Evolutionary conservation across 2,329 filamentous ascomycete species (phyloP).

Genomic region (Ophiocordyceps camponoti-rufipedis): DNA sequence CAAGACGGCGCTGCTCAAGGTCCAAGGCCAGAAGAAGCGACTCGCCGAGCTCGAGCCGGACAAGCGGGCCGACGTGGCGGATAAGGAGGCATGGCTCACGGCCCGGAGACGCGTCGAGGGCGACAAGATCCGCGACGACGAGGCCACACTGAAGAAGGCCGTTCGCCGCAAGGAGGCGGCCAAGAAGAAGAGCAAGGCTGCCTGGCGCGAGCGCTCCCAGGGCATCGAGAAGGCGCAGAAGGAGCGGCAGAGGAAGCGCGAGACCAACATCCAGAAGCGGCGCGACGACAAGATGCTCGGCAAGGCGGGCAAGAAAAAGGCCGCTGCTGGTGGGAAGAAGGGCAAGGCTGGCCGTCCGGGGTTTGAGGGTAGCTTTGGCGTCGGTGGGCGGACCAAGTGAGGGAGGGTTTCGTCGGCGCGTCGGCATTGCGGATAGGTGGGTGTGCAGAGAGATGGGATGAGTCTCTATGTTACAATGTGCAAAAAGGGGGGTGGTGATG

Average conservation of each 20-base stretch:
- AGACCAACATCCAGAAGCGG: slow-evolving; percentile 58
- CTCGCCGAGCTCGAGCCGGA: slow-evolving; percentile 56
- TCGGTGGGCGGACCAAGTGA: slow-evolving; percentile 30
- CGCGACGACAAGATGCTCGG: slow-evolving; percentile 52
- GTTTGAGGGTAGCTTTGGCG: slow-evolving; percentile 50
- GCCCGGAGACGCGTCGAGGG: slow-evolving; percentile 80
- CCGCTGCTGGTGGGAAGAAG: slow-evolving; percentile 18
- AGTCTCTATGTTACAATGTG: too few species aligned
- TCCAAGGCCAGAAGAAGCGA: slow-evolving; percentile 72
- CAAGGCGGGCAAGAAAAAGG: slow-evolving; percentile 41
- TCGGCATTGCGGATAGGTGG: not conserved
- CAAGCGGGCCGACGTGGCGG: slow-evolving; percentile 71
- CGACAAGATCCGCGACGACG: slow-evolving; percentile 76
- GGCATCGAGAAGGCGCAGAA: slow-evolving; percentile 61
- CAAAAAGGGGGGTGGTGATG: too few species aligned
- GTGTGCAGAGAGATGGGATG: too few species aligned
- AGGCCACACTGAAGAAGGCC: slow-evolving; percentile 76
- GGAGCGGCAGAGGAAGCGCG: slow-evolving; percentile 64
- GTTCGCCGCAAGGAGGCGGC: slow-evolving; percentile 79
- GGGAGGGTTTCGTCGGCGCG: not conserved
- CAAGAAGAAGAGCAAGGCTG: slow-evolving; percentile 83
- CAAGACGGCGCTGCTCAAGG: slow-evolving; percentile 68
- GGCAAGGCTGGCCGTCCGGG: slow-evolving; percentile 40
- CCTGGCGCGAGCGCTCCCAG: slow-evolving; percentile 60
- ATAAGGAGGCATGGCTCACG: slow-evolving; percentile 89